A percentile compares a stretch with the other conserved stretches of the same genome.
Conservation (phyloP, 768 basidiomycete genomes). For the Boletus pseudopeckii region DNA sequence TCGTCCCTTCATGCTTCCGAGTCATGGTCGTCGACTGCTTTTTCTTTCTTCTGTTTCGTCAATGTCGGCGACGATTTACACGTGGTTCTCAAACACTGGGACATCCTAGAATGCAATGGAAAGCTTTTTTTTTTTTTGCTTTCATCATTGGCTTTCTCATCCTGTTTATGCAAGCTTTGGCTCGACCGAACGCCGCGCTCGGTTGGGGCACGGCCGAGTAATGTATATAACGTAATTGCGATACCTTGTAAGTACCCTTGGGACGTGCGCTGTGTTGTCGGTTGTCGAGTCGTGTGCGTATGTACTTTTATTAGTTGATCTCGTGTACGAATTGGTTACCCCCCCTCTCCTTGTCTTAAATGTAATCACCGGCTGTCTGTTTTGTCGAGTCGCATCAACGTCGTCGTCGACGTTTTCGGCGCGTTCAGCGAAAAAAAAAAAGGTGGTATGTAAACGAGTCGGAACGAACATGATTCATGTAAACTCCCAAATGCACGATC, state of each 20-base stretch:
- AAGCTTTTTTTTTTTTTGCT: not conserved
- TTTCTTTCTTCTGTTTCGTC: not conserved
- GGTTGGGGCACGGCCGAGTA: constrained; percentile 1
- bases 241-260: constrained; percentile 22
- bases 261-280: not conserved
- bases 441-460: not conserved
- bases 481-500: no score
- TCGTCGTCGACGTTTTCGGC: no score
- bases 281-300: constrained; percentile 3
- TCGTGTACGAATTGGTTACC: constrained; percentile 13
- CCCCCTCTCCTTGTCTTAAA: constrained; percentile 10
- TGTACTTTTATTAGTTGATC: not conserved
- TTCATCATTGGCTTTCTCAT: not conserved
- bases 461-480: no score
- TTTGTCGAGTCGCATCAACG: not conserved
- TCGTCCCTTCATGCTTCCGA: not conserved
- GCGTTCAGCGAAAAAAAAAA: no score
- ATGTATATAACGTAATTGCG: constrained; percentile 22
- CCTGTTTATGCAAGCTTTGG: constrained; percentile 11
- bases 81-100: not conserved
- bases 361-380: constrained; percentile 6
- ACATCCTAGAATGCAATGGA: constrained; percentile 20
- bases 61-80: not conserved
- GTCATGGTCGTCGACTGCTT: not conserved
- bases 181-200: constrained; percentile 1